These are phyloP conservation scores for Sporisorium exsertum DNA, from an alignment of 1,284 basidiomycete species.

Conservation along the genomic window DNA sequence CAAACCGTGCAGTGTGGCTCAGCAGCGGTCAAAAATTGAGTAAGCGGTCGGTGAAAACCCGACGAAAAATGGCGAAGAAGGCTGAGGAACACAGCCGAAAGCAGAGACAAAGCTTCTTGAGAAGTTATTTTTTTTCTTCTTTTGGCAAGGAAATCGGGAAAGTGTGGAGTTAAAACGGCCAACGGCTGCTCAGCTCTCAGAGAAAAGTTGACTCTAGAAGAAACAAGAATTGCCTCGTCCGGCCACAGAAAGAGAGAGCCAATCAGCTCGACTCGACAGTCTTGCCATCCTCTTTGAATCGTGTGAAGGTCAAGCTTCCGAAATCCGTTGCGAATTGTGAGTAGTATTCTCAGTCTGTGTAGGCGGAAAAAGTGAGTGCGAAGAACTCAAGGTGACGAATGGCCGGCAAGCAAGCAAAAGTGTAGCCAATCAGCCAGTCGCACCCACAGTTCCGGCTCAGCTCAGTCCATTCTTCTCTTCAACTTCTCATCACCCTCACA, in stretches of 20 bases:
- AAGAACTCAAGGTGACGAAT: no score
- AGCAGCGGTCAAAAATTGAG: slow-evolving; percentile 11
- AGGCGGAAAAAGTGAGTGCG: no score
- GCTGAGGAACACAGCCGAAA: slow-evolving; percentile 25
- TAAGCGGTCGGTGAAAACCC: slow-evolving; percentile 25
- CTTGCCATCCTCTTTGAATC: no score
- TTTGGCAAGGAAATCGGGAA: neutral
- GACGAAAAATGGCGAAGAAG: slow-evolving; percentile 25
- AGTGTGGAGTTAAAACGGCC: slow-evolving; percentile 1
- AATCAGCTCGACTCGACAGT: neutral
- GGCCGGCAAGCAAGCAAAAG: neutral
- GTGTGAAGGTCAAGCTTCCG: no score
- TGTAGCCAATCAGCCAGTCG: neutral
- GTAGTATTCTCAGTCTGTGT: no score
- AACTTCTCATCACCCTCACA: slow-evolving; percentile 19
- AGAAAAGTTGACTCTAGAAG: neutral
- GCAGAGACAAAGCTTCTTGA: neutral
- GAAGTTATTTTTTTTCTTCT: neutral
- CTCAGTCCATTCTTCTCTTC: slow-evolving; percentile 11
- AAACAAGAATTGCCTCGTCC: neutral
- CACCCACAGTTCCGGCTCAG: slow-evolving; percentile 4
- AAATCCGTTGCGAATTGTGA: neutral
- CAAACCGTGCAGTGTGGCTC: slow-evolving; percentile 28
- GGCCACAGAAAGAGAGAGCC: neutral
- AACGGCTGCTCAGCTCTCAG: neutral